Percentiles rank a stretch among this genome's conserved stretches.
phyloP scores from a whole-genome alignment of 805 yeast genomes.

The Candida sithepensis region DNA sequence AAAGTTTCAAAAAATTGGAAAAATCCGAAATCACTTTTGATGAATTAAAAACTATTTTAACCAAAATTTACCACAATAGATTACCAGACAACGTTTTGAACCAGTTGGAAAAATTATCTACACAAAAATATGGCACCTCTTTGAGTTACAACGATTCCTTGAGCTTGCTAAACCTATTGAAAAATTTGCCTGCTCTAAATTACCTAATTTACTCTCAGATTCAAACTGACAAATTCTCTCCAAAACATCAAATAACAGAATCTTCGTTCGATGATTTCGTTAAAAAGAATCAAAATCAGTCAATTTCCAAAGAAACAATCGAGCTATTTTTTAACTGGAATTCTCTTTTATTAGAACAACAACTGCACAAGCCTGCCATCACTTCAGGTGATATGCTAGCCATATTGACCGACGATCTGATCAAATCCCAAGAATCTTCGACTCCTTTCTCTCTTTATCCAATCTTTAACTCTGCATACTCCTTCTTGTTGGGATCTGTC shows the following conservation, averaged over 20 bases:
- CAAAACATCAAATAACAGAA: conserved; percentile 20
- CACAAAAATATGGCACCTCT: conserved; percentile 35
- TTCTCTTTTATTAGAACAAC: conserved; percentile 25
- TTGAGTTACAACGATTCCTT: conserved; percentile 47
- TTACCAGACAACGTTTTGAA: conserved; percentile 48
- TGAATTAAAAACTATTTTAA: conserved; percentile 20
- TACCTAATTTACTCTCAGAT: conserved; percentile 29
- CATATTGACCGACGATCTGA: conserved; percentile 51
- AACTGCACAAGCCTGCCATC: conserved; percentile 24
- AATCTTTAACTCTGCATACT: conserved; percentile 82
- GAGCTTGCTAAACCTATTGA: conserved; percentile 42
- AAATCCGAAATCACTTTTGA: conserved; percentile 13
- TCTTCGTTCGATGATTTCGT: conserved; percentile 26
- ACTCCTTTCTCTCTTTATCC: conserved; percentile 45
- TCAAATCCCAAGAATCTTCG: conserved; percentile 43
- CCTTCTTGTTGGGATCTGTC: conserved; percentile 84
- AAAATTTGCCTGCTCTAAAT: conserved; percentile 32
- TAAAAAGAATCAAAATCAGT: conserved; percentile 8
- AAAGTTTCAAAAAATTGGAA: conserved; percentile 15
- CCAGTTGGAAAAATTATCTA: conserved; percentile 48
- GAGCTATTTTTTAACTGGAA: conserved; percentile 35
- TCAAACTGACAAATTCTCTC: conserved; percentile 19
- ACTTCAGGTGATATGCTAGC: conserved; percentile 31
- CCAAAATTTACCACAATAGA: conserved; percentile 26
- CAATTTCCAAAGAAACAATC: conserved; percentile 26